Conservation (phyloP, 2,329 filamentous ascomycete species). For the Chrysoporthe puriensis region DNA sequence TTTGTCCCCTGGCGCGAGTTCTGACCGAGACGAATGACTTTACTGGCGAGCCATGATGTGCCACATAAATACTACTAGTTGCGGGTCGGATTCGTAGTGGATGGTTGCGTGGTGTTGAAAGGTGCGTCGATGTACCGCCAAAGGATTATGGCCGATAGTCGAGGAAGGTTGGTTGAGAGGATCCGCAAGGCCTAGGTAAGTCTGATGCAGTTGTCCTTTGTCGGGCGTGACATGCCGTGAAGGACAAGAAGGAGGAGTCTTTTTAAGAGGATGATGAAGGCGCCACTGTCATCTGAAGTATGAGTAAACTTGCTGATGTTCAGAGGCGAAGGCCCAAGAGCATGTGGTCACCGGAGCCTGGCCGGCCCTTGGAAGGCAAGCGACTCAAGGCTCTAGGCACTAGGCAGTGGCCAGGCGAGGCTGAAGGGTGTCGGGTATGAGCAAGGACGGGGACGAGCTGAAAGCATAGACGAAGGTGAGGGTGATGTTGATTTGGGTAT, state of each 20-base stretch:
- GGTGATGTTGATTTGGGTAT: slow-evolving; percentile 15
- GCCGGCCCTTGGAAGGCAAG: slow-evolving; percentile 8
- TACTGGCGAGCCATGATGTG: slow-evolving; percentile 25
- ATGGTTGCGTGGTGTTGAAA: slow-evolving; percentile 12
- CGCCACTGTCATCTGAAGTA: slow-evolving; percentile 24
- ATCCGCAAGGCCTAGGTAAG: slow-evolving; percentile 25
- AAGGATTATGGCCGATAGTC: not conserved
- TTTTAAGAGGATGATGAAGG: slow-evolving; percentile 20
- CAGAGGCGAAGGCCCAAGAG: slow-evolving; percentile 17
- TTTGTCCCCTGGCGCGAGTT: slow-evolving; percentile 17
- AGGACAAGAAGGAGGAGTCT: slow-evolving; percentile 2
- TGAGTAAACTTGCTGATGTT: slow-evolving; percentile 29
- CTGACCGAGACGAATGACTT: slow-evolving; percentile 20
- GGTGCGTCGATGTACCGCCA: slow-evolving; percentile 10
- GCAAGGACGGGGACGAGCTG: slow-evolving; percentile 7
- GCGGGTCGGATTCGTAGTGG: slow-evolving; percentile 11
- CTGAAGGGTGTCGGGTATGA: slow-evolving; percentile 12
- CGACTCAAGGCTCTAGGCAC: slow-evolving; percentile 25
- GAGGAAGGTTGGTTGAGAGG: slow-evolving; percentile 14
- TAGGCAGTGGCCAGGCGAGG: slow-evolving; percentile 28
- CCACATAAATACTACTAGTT: slow-evolving; percentile 25
- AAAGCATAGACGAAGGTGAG: slow-evolving; percentile 17
- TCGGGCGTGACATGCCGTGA: slow-evolving; percentile 26
- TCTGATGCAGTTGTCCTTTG: slow-evolving; percentile 27
- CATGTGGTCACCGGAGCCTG: slow-evolving; percentile 27